These are phyloP conservation scores for Neonothopanus nambi DNA, from an alignment of 1,284 basidiomycete species.

Conservation along the genomic window DNA sequence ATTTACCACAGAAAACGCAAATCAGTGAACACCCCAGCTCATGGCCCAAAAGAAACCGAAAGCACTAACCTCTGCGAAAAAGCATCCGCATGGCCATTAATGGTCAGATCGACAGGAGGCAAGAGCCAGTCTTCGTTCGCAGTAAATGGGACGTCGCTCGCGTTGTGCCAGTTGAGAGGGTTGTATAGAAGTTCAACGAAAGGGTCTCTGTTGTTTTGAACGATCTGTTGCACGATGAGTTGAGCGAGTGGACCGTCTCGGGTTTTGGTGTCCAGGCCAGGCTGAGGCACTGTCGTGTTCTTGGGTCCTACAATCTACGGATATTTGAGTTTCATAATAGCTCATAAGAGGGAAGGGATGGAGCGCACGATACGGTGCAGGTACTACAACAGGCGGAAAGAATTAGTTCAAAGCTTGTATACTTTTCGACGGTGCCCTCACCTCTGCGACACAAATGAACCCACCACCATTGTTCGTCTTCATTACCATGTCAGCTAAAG, in stretches of 20 bases:
- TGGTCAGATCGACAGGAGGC: slow-evolving; percentile 36
- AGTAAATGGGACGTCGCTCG: slow-evolving; percentile 46
- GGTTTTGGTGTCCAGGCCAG: slow-evolving; percentile 55
- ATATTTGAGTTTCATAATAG: not conserved
- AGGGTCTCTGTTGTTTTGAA: slow-evolving; percentile 43
- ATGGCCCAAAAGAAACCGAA: not conserved
- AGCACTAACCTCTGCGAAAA: slow-evolving; percentile 47
- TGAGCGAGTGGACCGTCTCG: slow-evolving; percentile 54
- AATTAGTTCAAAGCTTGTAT: not conserved
- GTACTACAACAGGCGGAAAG: slow-evolving; percentile 44
- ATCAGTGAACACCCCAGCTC: not conserved
- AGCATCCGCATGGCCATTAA: slow-evolving; percentile 49
- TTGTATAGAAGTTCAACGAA: slow-evolving; percentile 48
- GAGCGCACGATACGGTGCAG: slow-evolving; percentile 57
- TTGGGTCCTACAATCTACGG: slow-evolving; percentile 55
- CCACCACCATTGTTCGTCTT: slow-evolving; percentile 65
- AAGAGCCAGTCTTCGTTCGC: slow-evolving; percentile 47
- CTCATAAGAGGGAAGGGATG: not conserved
- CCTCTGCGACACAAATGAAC: slow-evolving; percentile 61
- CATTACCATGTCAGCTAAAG: not conserved
- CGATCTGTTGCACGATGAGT: slow-evolving; percentile 46
- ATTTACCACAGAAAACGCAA: not conserved
- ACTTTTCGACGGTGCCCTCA: slow-evolving; percentile 29
- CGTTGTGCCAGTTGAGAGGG: slow-evolving; percentile 50
- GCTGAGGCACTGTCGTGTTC: slow-evolving; percentile 52